Conservation (phyloP, 2,329 filamentous ascomycete species). For the Mycosphaerella sp. region DNA sequence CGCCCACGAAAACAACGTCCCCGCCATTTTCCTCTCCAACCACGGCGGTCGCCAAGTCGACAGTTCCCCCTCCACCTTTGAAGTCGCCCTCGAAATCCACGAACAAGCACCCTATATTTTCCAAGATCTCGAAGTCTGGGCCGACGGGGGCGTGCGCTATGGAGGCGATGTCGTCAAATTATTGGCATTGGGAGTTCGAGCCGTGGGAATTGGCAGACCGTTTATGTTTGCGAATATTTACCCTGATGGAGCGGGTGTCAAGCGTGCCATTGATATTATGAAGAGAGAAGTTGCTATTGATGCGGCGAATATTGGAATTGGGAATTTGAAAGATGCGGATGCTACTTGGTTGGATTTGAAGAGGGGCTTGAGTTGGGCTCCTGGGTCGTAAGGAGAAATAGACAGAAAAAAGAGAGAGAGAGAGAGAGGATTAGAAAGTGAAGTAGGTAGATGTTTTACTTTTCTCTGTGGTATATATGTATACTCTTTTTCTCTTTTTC, state of each 20-base stretch:
- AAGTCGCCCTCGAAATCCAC: slow-evolving; percentile 71
- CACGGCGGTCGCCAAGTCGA: slow-evolving; percentile 50
- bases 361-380: slow-evolving; percentile 1
- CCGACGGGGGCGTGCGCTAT: slow-evolving; percentile 38
- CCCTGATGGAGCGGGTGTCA: slow-evolving; percentile 49
- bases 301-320: slow-evolving; percentile 19
- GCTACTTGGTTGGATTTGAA: slow-evolving; percentile 7
- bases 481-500: too few species aligned
- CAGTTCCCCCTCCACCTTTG: slow-evolving; percentile 57
- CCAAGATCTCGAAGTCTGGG: slow-evolving; percentile 35
- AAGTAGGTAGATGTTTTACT: too few species aligned
- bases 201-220: slow-evolving; percentile 44
- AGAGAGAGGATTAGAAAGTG: too few species aligned
- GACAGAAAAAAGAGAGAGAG: too few species aligned
- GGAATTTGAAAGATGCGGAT: slow-evolving; percentile 15
- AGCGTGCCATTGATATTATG: slow-evolving; percentile 42
- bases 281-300: slow-evolving; percentile 44
- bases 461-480: too few species aligned
- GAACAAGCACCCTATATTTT: slow-evolving; percentile 41
- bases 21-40: slow-evolving; percentile 48
- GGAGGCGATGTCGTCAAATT: slow-evolving; percentile 36
- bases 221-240: slow-evolving; percentile 51
- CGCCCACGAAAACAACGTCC: slow-evolving; percentile 37
- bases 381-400: neutral
- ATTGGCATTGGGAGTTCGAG: slow-evolving; percentile 37